Base-by-base conservation (phyloP, 371 early-diverging fungal genomes). In the Rhizopus delemar region DNA sequence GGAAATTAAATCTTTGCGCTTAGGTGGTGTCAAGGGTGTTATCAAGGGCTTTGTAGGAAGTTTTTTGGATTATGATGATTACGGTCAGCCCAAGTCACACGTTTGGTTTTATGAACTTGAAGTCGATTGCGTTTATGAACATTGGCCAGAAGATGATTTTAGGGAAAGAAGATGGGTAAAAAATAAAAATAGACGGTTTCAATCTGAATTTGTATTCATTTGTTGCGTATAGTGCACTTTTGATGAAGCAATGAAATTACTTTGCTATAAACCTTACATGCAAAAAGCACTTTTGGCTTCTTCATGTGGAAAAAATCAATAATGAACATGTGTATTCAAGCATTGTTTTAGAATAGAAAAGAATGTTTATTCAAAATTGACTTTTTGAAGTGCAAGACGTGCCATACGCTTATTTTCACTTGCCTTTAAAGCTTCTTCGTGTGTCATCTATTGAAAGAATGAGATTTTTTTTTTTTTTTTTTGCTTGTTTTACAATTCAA, bases 71-170 rank as follows among this genome's bases (percentile, higher is more conserved):
- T 80, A 82, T 56, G 63, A 70, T 48, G 54, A 41, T 5, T 66
- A 74, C 15, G 81, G 81, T 13, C 43, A 57, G 1, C 75, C 83
- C 12, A 81, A 83, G 38, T 71, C 71, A n/a, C 63, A 71, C 51
- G 79, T 80, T 55, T 71, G 75, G 72, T 74, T 86, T 51, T 86
- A 75, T 61, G 86, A 84, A 58, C 60, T 86, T 61, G 74, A 82
- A 46, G 81, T 86, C 5, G 60, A 78, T 8, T 59, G 67, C 43
- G 59, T 84, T 41, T 71, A 77, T 45, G 77, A 77, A 3, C 51
- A 46, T n/a, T 86, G 84, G 82, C 86, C 86, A 3, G 86, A 86
- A 67, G 71, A 61, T 63, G 56, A 69, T 16, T 70, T 77, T 61
- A 74, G 86, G 22, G 57, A 78, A 57, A 68, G 86, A 38, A 73